Evolutionary conservation across 352 stramenopile genomes (phyloP).

Genomic region (Globisporangium spiculum): DNA sequence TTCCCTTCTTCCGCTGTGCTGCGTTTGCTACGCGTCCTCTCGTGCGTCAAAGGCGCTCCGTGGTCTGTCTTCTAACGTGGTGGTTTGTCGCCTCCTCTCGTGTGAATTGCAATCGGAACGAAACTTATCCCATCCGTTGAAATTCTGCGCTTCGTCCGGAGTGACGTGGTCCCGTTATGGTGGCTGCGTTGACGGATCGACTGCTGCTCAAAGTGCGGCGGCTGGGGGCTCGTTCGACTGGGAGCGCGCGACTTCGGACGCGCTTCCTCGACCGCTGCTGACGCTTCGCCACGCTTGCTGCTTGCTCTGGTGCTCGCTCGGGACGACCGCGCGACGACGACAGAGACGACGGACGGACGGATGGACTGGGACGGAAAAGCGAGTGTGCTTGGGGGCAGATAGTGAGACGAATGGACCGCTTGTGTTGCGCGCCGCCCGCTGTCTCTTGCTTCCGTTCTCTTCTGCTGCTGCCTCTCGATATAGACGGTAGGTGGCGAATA

Average conservation of each 20-base stretch:
- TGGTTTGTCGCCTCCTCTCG: conserved; percentile 21
- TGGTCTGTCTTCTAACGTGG: neutral
- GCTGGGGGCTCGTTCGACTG: neutral
- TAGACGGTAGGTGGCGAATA: conserved; percentile 5
- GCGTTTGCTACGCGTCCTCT: conserved; percentile 2
- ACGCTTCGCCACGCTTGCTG: conserved; percentile 16
- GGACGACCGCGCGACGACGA: conserved; percentile 8
- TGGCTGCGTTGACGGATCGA: conserved; percentile 10
- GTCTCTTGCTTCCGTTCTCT: neutral
- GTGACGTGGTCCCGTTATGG: conserved; percentile 25
- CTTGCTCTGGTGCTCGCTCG: conserved; percentile 5
- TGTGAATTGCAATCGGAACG: conserved; percentile 23
- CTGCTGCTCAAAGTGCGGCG: neutral
- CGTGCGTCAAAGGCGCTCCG: conserved; percentile 4
- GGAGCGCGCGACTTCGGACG: neutral
- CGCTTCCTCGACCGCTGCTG: conserved; percentile 6
- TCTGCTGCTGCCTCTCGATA: conserved; percentile 6
- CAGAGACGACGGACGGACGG: conserved; percentile 1
- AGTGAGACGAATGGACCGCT: neutral
- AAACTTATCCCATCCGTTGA: conserved; percentile 48
- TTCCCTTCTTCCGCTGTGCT: conserved; percentile 1
- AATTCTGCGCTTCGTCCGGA: conserved; percentile 17
- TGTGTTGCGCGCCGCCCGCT: neutral
- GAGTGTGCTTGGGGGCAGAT: neutral
- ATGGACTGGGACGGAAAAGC: neutral